Base-by-base conservation (phyloP, 495 filamentous ascomycete genomes). In the Daldinia decipiens region DNA sequence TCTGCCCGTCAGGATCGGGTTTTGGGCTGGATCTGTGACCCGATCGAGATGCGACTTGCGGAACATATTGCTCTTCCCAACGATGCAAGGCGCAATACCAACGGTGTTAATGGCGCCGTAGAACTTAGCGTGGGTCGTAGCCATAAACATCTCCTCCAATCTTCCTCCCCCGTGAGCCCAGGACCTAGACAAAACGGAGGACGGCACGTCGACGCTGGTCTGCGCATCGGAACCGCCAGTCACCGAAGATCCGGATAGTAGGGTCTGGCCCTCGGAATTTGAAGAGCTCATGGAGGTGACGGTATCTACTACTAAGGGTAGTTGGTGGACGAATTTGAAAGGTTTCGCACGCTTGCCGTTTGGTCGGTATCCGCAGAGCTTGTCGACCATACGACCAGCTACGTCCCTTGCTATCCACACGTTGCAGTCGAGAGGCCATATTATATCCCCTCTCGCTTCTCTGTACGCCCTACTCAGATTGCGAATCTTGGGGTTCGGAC, bases 1-100 rank as follows among this genome's bases (percentile, higher is more conserved):
- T 69, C 80, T 66, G 73, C 85, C 69, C 32, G 79, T 76, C 70
- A 84, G 77, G 57, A 80, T 72, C 21, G 79, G 82, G 74, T 82
- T 86, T 43, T 58, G 83, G 19, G 74, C 71, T 8, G 81, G 85
- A 54, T 83, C 76, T n/a, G 94, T 98, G 19, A 96, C 85, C 64
- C 86, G 86, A 74, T 93, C 86, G 27, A 99, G 88, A 74, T 99
- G 95, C 0, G 94, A 94, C 54, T 90, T 91, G 29, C 95, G 92
- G 83, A 98, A 98, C 92, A 99, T 97, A 80, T 95, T 98, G 59
- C 92, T 96, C 81, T 99, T 99, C 27, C 95, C 95, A 5, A 98
- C 92, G 60, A 96, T 92, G 79, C 96, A 98, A 5, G 96, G 94
- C 0, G 95, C 95, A 63, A 98, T 82, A 17, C 89, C 84, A 26